These are phyloP conservation scores for Blastomyces parvus DNA, from an alignment of 2,329 filamentous ascomycete genomes.

Conservation along the genomic window DNA sequence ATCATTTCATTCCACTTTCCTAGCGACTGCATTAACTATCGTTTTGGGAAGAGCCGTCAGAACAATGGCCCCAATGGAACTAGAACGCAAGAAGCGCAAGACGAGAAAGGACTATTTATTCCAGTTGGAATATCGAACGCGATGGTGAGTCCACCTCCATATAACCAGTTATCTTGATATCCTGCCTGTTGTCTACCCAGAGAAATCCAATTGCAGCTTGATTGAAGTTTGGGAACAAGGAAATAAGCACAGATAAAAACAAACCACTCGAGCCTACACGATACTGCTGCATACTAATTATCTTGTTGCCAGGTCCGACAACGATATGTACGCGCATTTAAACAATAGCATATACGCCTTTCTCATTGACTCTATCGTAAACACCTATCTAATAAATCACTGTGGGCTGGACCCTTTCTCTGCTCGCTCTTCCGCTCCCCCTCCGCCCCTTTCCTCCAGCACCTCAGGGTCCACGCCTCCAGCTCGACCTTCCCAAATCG, in stretches of 20 bases:
- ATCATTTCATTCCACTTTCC: not conserved
- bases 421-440: constrained; percentile 44
- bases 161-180: not conserved
- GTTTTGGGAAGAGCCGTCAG: not conserved
- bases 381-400: constrained; percentile 72
- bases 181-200: not conserved
- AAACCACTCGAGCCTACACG: not conserved
- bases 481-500: constrained; percentile 53
- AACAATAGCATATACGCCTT: constrained; percentile 85
- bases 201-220: not conserved
- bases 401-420: constrained; percentile 68
- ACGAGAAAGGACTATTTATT: constrained; percentile 64
- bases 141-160: constrained; percentile 53
- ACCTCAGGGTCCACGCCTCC: constrained; percentile 54
- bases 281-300: not conserved
- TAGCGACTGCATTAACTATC: not conserved
- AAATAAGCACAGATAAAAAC: not conserved
- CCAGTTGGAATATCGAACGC: constrained; percentile 69
- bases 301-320: constrained; percentile 60
- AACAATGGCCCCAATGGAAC: constrained; percentile 24
- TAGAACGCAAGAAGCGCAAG: constrained; percentile 50
- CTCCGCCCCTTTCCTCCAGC: constrained; percentile 52
- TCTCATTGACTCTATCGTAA: constrained; percentile 82
- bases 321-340: constrained; percentile 91
- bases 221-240: not conserved